Evolutionary conservation across 345 rosid genomes (phyloP).

Genomic region (Hypericum androsaemum): DNA sequence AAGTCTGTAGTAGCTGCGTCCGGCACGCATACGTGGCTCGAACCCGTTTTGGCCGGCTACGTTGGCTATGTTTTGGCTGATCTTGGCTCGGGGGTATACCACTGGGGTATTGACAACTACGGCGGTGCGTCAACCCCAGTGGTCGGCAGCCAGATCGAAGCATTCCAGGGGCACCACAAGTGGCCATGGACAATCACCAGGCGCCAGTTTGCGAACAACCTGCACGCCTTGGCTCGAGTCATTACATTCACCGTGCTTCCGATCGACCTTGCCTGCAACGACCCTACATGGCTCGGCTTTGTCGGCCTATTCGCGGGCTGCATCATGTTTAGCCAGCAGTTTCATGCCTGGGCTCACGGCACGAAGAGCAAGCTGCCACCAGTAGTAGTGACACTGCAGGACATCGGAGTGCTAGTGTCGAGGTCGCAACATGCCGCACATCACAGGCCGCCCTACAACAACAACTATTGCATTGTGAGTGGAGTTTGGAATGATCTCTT

Average conservation of each 20-base stretch:
- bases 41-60: conserved; percentile 56
- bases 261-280: conserved; percentile 34
- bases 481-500: conserved; percentile 66
- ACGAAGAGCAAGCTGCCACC: conserved; percentile 78
- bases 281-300: conserved; percentile 44
- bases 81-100: conserved; percentile 81
- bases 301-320: conserved; percentile 51
- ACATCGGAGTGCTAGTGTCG: conserved; percentile 57
- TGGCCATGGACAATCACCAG: conserved; percentile 87
- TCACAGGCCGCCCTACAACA: conserved; percentile 73
- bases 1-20: conserved; percentile 37
- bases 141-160: conserved; percentile 72
- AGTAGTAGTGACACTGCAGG: conserved; percentile 55
- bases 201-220: conserved; percentile 78
- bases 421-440: conserved; percentile 59
- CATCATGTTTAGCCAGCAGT: conserved; percentile 87
- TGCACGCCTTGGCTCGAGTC: conserved; percentile 57
- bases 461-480: conserved; percentile 82
- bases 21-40: conserved; percentile 40
- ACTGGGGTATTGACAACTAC: conserved; percentile 88
- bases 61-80: conserved; percentile 70
- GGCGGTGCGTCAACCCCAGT: conserved; percentile 65
- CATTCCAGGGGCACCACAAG: conserved; percentile 86
- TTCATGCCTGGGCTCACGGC: conserved; percentile 94
- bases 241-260: conserved; percentile 55